These are phyloP conservation scores for Colletotrichum plurivorum DNA, from an alignment of 2,329 filamentous ascomycete genomes.

Conservation along the genomic window DNA sequence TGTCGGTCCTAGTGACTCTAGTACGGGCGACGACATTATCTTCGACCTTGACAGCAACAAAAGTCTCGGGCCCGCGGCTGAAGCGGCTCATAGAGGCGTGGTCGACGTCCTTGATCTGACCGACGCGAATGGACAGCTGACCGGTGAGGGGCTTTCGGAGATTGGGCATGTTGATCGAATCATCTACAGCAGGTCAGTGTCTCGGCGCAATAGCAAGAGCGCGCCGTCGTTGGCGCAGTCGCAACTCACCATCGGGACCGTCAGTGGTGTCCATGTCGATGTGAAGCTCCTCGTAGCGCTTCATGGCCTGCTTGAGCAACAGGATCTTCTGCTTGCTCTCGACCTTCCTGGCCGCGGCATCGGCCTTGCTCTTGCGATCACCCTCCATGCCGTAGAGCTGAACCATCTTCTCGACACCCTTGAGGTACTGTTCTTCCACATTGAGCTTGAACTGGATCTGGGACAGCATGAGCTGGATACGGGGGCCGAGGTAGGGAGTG, in stretches of 20 bases:
- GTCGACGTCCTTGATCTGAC: slow-evolving; percentile 93
- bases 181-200: slow-evolving; percentile 71
- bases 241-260: slow-evolving; percentile 78
- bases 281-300: slow-evolving; percentile 96
- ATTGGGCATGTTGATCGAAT: slow-evolving; percentile 95
- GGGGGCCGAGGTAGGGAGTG: slow-evolving; percentile 92
- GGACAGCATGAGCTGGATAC: slow-evolving; percentile 98
- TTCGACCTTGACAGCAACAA: slow-evolving; percentile 96
- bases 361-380: slow-evolving; percentile 93
- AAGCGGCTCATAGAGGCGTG: slow-evolving; percentile 90
- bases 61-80: slow-evolving; percentile 92
- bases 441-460: slow-evolving; percentile 99
- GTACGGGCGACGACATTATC: slow-evolving; percentile 93
- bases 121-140: slow-evolving; percentile 86
- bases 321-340: slow-evolving; percentile 99
- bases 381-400: slow-evolving; percentile 97
- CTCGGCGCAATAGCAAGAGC: slow-evolving; percentile 44
- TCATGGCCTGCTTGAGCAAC: slow-evolving; percentile 93
- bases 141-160: slow-evolving; percentile 96
- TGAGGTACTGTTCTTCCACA: slow-evolving; percentile 98
- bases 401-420: slow-evolving; percentile 99
- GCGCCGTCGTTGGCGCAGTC: slow-evolving; percentile 18
- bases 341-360: slow-evolving; percentile 89
- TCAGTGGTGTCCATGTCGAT: slow-evolving; percentile 90
- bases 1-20: slow-evolving; percentile 85